Percentiles rank a stretch among this genome's conserved stretches.
These are phyloP conservation scores for Penicillium sp. DNA, from an alignment of 2,329 filamentous ascomycete genomes.

Conservation along the genomic window DNA sequence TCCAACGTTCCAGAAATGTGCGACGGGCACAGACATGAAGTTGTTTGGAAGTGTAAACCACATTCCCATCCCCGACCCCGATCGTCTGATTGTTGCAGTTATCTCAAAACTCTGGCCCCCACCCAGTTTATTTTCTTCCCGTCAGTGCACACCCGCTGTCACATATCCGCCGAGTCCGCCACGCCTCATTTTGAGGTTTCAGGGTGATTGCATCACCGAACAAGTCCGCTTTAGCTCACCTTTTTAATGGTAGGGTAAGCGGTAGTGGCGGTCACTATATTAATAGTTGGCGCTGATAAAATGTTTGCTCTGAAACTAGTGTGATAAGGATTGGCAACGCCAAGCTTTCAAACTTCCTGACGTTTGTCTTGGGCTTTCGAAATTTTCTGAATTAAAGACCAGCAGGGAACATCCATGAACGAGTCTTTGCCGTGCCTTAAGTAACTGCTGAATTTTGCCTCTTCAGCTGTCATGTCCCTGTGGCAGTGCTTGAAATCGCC, in stretches of 20 bases:
- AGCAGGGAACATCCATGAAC: constrained; percentile 1
- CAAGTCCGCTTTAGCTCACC: constrained; percentile 10
- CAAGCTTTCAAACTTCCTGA: constrained; percentile 6
- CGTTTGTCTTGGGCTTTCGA: neutral
- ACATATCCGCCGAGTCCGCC: constrained; percentile 10
- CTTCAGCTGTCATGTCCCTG: constrained; percentile 1
- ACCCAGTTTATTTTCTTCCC: constrained; percentile 1
- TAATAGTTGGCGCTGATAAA: constrained; percentile 1
- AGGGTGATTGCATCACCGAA: constrained; percentile 19
- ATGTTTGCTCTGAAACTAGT: constrained; percentile 8
- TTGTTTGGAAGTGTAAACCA: constrained; percentile 6
- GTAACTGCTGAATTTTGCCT: neutral
- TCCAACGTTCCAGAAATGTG: constrained; percentile 2
- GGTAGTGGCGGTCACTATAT: constrained; percentile 9
- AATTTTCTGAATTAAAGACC: neutral
- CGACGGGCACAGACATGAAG: constrained; percentile 2
- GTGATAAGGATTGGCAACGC: neutral
- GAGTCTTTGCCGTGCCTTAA: neutral
- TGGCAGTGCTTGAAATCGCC: constrained; percentile 10
- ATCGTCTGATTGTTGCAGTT: constrained; percentile 1
- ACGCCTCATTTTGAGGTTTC: constrained; percentile 15
- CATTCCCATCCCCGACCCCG: neutral
- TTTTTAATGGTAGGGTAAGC: constrained; percentile 5
- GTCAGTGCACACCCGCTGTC: constrained; percentile 17
- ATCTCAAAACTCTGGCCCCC: constrained; percentile 1